Base-by-base conservation (phyloP, 2,329 filamentous ascomycete genomes). In the Venturia effusa region DNA sequence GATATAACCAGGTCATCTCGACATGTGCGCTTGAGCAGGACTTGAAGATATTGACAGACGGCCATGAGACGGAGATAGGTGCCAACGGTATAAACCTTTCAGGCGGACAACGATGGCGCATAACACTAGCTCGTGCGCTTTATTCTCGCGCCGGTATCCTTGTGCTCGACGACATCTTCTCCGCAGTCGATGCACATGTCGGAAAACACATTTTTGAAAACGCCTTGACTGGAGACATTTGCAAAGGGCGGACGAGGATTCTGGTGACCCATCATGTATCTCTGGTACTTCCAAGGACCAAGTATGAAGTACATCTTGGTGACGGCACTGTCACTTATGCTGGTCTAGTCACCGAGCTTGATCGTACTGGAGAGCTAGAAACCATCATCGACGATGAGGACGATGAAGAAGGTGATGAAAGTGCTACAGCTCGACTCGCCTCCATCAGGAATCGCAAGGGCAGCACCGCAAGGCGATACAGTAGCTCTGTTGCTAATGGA, bases 1-100 rank as follows among this genome's bases (percentile, higher is more conserved):
- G 90, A 45, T 94, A 93, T 71, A 76, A 79, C 1, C 84, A 86
- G 68, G 89, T 90, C 0, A 74, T 92, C 8, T 80, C 84, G 41
- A 88, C 87, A 1, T 94, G 89, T 66, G 89, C 89, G 0, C 72
- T 95, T 54, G 81, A 82, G 61, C 90, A 90, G 70, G 91, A 95
- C 68, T 77, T 95, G 39, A 83, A 87, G 19, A 90, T 91, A 78
- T 80, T 95, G 19, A 77, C 83, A 0, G 88, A 93, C 70, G 90
- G 90, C 4, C 89, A 94, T 68, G 75, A 83, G 59, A 95, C 91
- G 0, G 88, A 92, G 70, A 89, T 95, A 62, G 90, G 90, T 13
- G 88, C 89, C 2, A 92, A 93, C 66, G 90, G 90, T 7, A 89
- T 94, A 68, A 92, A 93, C 68, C 78, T 95, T 7, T 91, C 87